A percentile compares a stretch with the other conserved stretches of the same genome.
phyloP scores from a whole-genome alignment of 768 basidiomycete species.

The Naganishia vaughanmartiniae region DNA sequence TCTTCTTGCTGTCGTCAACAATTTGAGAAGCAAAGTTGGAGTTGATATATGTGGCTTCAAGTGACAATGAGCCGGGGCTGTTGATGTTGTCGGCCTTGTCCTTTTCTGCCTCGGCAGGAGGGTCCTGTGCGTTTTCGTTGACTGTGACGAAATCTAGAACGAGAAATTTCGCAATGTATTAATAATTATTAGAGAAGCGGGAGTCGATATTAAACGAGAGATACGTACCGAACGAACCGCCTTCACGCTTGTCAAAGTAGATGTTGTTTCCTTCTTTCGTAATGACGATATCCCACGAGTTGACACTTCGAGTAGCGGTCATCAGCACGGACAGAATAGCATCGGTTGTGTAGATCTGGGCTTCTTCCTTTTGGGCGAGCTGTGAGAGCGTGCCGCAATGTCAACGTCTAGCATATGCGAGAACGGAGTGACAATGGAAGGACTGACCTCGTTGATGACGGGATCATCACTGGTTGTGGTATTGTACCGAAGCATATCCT shows the following conservation, averaged over 20 bases:
- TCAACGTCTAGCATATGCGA: background rate
- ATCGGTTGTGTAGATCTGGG: constrained; percentile 89
- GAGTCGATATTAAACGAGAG: background rate
- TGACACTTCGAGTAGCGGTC: constrained; percentile 90
- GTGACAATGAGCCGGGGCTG: constrained; percentile 83
- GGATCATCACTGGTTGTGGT: constrained; percentile 97
- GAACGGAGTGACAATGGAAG: constrained; percentile 14
- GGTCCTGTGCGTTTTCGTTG: constrained; percentile 96
- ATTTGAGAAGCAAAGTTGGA: constrained; percentile 97
- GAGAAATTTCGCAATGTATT: background rate
- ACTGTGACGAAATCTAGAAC: constrained; percentile 81
- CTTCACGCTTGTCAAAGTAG: constrained; percentile 91
- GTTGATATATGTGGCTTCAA: constrained; percentile 98
- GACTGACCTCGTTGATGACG: constrained; percentile 77
- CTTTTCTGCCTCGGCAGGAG: constrained; percentile 63
- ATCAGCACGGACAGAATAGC: constrained; percentile 91
- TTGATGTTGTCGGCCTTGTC: constrained; percentile 80
- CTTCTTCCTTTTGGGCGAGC: constrained; percentile 76
- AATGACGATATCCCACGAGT: constrained; percentile 98
- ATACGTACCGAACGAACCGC: constrained; percentile 75
- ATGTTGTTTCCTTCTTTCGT: constrained; percentile 87
- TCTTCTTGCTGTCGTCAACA: constrained; percentile 69
- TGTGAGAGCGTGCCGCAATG: constrained; percentile 45
- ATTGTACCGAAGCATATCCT: constrained; percentile 95
- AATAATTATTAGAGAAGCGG: background rate